Conservation (phyloP, 1,284 basidiomycete species). For the Boletus sp. region DNA sequence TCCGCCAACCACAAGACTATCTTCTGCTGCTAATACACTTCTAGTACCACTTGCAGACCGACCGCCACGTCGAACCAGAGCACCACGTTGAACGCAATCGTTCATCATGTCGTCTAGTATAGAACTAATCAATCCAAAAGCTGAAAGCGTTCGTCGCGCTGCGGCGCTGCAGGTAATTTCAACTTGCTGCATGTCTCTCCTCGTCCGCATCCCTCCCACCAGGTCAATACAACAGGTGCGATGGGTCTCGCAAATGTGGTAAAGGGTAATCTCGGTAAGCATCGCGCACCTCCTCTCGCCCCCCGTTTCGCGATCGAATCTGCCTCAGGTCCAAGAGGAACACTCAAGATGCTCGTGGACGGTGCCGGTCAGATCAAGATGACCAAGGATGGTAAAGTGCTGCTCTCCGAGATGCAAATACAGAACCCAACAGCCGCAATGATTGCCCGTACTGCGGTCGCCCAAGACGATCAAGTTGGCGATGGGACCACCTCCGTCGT, state of each 20-base stretch:
- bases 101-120: constrained; percentile 71
- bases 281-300: constrained; percentile 21
- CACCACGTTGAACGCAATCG: constrained; percentile 25
- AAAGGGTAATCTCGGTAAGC: constrained; percentile 88
- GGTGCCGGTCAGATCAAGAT: constrained; percentile 99
- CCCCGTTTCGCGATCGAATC: constrained; percentile 18
- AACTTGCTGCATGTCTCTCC: constrained; percentile 18
- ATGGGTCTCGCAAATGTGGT: constrained; percentile 98
- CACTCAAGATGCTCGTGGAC: constrained; percentile 99
- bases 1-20: constrained; percentile 24
- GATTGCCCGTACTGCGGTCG: constrained; percentile 97
- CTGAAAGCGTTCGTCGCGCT: constrained; percentile 89
- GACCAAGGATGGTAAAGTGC: constrained; percentile 99
- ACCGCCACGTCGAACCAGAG: constrained; percentile 21
- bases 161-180: constrained; percentile 85
- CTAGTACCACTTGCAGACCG: constrained; percentile 2
- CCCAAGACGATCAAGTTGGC: constrained; percentile 98
- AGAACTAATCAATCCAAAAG: constrained; percentile 93
- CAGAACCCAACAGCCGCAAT: constrained; percentile 99
- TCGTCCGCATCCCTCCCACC: constrained; percentile 22
- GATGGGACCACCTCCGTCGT: constrained; percentile 99
- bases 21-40: constrained; percentile 1
- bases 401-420: constrained; percentile 99
- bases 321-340: constrained; percentile 81
- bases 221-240: constrained; percentile 90